Base-by-base conservation (phyloP, 2,329 filamentous ascomycete species). In the Lachnellula cervina region DNA sequence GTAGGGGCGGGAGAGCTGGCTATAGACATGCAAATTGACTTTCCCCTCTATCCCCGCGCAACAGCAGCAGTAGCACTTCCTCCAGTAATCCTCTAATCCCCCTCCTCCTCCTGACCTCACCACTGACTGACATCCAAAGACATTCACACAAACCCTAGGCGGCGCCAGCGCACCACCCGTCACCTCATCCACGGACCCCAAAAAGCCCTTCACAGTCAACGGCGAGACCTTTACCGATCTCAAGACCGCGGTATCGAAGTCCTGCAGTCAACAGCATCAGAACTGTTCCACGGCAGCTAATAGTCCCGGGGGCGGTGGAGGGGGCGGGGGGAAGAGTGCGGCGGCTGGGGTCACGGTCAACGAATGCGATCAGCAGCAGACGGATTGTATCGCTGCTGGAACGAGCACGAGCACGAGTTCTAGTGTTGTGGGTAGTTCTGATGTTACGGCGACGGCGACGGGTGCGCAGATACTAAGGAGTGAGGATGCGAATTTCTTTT, bases 251-350 rank as follows among this genome's bases (percentile, higher is more conserved):
- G 58, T 48, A 1, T 38, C 40, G 1, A 25, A 52, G 16, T 57
- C 54, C 17, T 64, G 62, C 49, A 55, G 37, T n/a, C 51, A 52
- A 16, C 62, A 64, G 51, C 54, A 61, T 34, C 59, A 61, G 21
- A 43, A 40, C 5, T 64, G 62, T 44, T 53, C 57, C 4, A 13
- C 32, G 8, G 37, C 56, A 9, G 59, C 62, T 13, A 60, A 63
- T 49, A 11, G 17, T 6, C 17, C 52, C 11, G 34, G 25, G 5
- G 51, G 51, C 11, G 52, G 52, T 9, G 52, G 52, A 14, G 52
- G 51, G 1, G 44, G 52, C 3, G 57, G 48, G 9, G 43, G 52
- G 4, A 57, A 51, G 32, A 43, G n/a, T 4, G 25, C 28, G 6
- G 21, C 23, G n/a, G n/a, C 13, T 16, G 54, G 46, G 40, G 55